A percentile compares a stretch with the other conserved stretches of the same genome.
These are phyloP conservation scores for Aspergillus kassunensis DNA, from an alignment of 495 filamentous ascomycete species.

Conservation along the genomic window DNA sequence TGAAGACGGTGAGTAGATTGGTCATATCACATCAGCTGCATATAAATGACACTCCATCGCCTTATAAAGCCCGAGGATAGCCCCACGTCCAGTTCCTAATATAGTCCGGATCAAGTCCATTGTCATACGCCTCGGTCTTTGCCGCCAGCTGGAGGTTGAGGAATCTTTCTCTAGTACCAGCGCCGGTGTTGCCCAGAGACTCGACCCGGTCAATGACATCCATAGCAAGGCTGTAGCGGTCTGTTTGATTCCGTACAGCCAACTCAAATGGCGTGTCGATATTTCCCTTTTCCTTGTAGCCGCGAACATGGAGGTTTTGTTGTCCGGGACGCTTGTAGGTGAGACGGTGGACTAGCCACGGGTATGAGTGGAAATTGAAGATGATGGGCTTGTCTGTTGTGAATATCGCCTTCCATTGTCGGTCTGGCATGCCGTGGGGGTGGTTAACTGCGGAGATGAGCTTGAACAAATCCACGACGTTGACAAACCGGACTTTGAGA, in stretches of 20 bases:
- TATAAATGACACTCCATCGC: background rate
- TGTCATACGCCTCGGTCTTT: slow-evolving; percentile 56
- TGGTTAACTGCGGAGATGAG: slow-evolving; percentile 61
- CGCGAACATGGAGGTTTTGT: slow-evolving; percentile 62
- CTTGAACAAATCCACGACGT: slow-evolving; percentile 72
- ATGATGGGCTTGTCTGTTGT: slow-evolving; percentile 64
- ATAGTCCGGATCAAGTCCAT: slow-evolving; percentile 62
- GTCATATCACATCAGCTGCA: too few relatives aligned
- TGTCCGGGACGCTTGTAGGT: slow-evolving; percentile 64
- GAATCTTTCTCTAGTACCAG: slow-evolving; percentile 56
- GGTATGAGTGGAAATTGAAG: slow-evolving; percentile 79
- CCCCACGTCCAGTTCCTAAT: slow-evolving; percentile 65
- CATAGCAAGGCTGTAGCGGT: slow-evolving; percentile 67
- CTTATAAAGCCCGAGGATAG: slow-evolving; percentile 15
- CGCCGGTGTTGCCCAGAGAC: slow-evolving; percentile 52
- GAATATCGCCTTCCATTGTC: slow-evolving; percentile 61
- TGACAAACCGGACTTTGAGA: slow-evolving; percentile 69
- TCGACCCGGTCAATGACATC: slow-evolving; percentile 65
- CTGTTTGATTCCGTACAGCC: slow-evolving; percentile 66
- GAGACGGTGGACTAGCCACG: slow-evolving; percentile 68
- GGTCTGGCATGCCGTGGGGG: slow-evolving; percentile 61
- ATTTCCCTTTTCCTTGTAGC: slow-evolving; percentile 73
- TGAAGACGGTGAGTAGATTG: too few relatives aligned
- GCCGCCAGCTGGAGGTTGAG: slow-evolving; percentile 55
- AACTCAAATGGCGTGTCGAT: slow-evolving; percentile 73